These are phyloP conservation scores for Ulvella scutata DNA, from an alignment of 139 green algal species.

Conservation along the genomic window DNA sequence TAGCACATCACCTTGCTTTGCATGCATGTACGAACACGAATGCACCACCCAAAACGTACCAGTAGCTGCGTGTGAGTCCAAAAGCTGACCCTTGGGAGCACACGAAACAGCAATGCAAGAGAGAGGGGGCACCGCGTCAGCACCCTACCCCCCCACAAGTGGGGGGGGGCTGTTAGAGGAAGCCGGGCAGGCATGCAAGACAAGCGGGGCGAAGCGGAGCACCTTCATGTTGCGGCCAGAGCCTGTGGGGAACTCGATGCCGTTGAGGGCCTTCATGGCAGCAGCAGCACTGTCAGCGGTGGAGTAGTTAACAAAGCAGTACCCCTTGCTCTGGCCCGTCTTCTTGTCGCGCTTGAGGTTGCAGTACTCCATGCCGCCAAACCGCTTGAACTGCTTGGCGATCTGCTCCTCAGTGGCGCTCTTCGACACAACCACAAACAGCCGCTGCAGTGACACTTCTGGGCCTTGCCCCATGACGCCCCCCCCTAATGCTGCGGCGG, in stretches of 20 bases:
- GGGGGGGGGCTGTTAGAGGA: too few species aligned
- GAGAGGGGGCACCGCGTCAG: too few species aligned
- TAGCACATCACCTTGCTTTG: too few species aligned
- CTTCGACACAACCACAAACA: conserved; percentile 81
- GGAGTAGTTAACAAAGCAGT: conserved; percentile 78
- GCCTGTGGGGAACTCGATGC: conserved; percentile 61
- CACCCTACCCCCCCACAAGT: too few species aligned
- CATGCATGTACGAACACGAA: too few species aligned
- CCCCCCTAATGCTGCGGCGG: not conserved
- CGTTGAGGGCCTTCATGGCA: conserved; percentile 61
- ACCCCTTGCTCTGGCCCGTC: conserved; percentile 59
- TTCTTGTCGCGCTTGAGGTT: conserved; percentile 66
- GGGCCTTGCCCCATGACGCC: not conserved
- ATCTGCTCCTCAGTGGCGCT: conserved; percentile 54
- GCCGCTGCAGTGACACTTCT: conserved; percentile 27
- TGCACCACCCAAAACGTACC: too few species aligned
- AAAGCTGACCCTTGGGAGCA: too few species aligned
- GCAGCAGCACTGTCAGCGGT: conserved; percentile 41
- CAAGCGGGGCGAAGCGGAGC: not conserved
- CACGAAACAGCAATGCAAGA: too few species aligned
- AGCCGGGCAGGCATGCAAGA: too few species aligned
- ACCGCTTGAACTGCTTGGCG: conserved; percentile 50
- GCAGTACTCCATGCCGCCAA: conserved; percentile 76
- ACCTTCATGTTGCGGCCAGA: conserved; percentile 67
- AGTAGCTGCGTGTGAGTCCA: too few species aligned